These are phyloP conservation scores for Platismatia glauca DNA, from an alignment of 495 filamentous ascomycete genomes.

Conservation along the genomic window DNA sequence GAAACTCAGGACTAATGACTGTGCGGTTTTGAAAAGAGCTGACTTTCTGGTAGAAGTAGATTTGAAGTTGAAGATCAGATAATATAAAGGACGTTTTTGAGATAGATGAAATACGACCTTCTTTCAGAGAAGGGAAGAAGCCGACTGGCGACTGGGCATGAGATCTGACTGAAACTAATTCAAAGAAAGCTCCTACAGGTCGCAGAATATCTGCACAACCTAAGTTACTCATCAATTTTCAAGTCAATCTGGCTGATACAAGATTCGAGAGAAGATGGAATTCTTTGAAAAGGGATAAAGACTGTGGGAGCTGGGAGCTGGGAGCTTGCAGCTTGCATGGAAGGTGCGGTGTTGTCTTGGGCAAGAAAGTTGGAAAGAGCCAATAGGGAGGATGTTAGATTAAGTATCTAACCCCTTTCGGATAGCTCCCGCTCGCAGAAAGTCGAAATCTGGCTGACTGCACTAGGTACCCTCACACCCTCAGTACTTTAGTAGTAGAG, in stretches of 20 bases:
- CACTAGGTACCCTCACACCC: too few species aligned
- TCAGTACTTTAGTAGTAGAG: too few species aligned
- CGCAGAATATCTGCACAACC: not conserved
- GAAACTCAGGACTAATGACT: not conserved
- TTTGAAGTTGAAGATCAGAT: not conserved
- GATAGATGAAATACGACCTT: not conserved
- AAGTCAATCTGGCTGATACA: not conserved
- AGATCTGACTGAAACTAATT: not conserved
- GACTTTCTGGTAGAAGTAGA: not conserved
- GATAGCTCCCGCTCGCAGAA: constrained; percentile 1
- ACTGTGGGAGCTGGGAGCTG: not conserved
- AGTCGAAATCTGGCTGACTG: not conserved
- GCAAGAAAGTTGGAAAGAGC: constrained; percentile 1
- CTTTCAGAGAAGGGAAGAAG: not conserved
- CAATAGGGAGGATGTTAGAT: not conserved
- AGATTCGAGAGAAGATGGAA: not conserved
- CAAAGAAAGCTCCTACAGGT: not conserved
- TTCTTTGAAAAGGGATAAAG: not conserved
- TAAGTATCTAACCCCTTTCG: not conserved
- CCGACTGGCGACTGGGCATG: not conserved
- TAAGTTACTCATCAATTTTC: not conserved
- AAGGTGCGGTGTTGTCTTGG: not conserved
- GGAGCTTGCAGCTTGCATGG: not conserved
- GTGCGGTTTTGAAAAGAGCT: not conserved
- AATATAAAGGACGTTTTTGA: not conserved